These are phyloP conservation scores for Fusarium protoensiforme DNA, from an alignment of 2,329 filamentous ascomycete genomes.

Conservation along the genomic window DNA sequence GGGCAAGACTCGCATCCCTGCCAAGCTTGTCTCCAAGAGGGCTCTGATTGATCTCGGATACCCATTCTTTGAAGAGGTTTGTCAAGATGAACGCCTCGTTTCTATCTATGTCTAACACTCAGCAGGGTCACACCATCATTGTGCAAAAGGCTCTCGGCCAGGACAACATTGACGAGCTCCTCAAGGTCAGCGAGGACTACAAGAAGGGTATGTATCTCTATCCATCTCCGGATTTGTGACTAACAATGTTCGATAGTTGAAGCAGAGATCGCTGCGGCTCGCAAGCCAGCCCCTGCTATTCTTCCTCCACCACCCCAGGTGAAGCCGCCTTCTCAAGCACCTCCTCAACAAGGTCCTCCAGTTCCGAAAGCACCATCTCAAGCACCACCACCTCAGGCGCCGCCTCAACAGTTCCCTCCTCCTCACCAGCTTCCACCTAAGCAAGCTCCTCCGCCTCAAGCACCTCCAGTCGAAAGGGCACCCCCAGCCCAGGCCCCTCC, in stretches of 20 bases:
- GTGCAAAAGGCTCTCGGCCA: slow-evolving; percentile 88
- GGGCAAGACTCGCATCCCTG: slow-evolving; percentile 90
- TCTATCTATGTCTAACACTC: slow-evolving; percentile 9
- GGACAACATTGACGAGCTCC: slow-evolving; percentile 90
- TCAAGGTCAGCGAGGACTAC: slow-evolving; percentile 84
- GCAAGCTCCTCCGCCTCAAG: slow-evolving; percentile 8
- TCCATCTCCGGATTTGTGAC: accelerated
- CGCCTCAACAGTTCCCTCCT: slow-evolving; percentile 40
- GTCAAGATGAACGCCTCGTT: slow-evolving; percentile 34
- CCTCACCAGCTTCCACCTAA: slow-evolving; percentile 41
- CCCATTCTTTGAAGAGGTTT: slow-evolving; percentile 86
- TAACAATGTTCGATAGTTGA: slow-evolving; percentile 23
- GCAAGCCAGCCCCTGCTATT: slow-evolving; percentile 39
- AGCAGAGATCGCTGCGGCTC: slow-evolving; percentile 27
- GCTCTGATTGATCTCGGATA: slow-evolving; percentile 88
- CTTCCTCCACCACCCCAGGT: slow-evolving; percentile 43
- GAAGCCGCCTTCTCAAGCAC: slow-evolving; percentile 53
- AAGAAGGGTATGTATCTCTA: slow-evolving; percentile 63
- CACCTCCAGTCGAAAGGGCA: background rate
- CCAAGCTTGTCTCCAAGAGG: slow-evolving; percentile 80
- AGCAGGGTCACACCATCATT: slow-evolving; percentile 80
- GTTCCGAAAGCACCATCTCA: slow-evolving; percentile 38
- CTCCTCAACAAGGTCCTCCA: slow-evolving; percentile 46
- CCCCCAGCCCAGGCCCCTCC: background rate
- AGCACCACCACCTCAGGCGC: slow-evolving; percentile 52